Percentiles rank a stretch among this genome's conserved stretches.
Evolutionary conservation across 371 early-diverging fungal species (phyloP).

Genomic region (Modicella reniformis): DNA sequence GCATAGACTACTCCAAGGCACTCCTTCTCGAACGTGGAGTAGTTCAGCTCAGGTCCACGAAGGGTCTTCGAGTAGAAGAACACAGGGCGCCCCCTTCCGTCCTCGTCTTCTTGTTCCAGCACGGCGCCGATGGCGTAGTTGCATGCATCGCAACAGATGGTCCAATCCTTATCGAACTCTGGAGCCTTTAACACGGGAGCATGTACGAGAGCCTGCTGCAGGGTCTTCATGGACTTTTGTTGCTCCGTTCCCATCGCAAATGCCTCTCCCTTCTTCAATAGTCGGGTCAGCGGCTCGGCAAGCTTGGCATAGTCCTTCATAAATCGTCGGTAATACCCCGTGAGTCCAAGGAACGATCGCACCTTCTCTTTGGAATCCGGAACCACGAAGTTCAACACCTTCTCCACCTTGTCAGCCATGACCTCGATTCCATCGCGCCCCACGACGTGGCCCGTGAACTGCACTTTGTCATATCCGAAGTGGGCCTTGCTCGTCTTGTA

Average conservation of each 20-base stretch:
- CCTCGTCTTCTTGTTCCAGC: too few species aligned
- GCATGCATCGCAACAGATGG: not conserved
- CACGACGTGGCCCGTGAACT: not conserved
- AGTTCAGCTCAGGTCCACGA: constrained; percentile 1
- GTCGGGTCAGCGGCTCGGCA: constrained; percentile 55
- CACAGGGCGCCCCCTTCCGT: not conserved
- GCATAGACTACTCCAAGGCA: not conserved
- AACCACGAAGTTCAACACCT: constrained; percentile 14
- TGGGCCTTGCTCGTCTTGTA: constrained; percentile 4
- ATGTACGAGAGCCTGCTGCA: not conserved
- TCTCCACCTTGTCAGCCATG: not conserved
- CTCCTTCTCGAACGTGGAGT: constrained; percentile 1
- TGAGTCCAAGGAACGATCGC: constrained; percentile 32
- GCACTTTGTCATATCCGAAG: not conserved
- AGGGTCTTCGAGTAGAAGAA: constrained; percentile 1
- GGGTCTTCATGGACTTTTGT: too few species aligned
- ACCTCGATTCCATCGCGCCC: constrained; percentile 2
- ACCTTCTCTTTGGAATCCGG: constrained; percentile 29
- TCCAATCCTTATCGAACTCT: not conserved
- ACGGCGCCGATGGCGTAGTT: too few species aligned
- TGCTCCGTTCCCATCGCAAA: too few species aligned
- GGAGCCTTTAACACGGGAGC: constrained; percentile 2
- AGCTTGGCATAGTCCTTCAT: constrained; percentile 47
- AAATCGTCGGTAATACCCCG: constrained; percentile 52
- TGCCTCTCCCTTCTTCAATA: constrained; percentile 26